These are phyloP conservation scores for Globisporangium heterothallicum DNA, from an alignment of 352 stramenopile species.

Conservation along the genomic window DNA sequence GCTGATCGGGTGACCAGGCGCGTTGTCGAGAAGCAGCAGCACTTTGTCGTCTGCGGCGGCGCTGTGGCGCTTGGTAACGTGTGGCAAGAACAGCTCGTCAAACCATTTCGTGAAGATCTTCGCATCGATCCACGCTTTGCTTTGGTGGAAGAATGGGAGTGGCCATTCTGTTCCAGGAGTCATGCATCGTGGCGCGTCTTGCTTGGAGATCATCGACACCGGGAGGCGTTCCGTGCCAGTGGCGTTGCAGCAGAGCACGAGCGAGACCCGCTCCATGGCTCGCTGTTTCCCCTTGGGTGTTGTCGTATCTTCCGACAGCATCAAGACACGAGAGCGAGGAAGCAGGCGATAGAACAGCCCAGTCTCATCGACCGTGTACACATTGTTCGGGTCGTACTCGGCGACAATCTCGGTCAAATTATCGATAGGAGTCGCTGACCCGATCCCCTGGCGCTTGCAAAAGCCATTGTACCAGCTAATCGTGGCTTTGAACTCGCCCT, in stretches of 20 bases:
- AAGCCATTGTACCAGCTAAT: conserved; percentile 7
- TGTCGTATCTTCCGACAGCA: not conserved
- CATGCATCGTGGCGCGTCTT: not conserved
- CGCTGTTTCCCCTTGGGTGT: not conserved
- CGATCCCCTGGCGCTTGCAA: conserved; percentile 7
- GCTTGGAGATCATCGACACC: conserved; percentile 10
- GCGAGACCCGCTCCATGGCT: conserved; percentile 8
- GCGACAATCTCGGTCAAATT: conserved; percentile 9
- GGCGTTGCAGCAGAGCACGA: conserved; percentile 17
- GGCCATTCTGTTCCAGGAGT: conserved; percentile 1
- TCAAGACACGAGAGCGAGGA: not conserved
- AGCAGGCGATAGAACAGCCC: conserved; percentile 12
- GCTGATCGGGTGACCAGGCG: conserved; percentile 10
- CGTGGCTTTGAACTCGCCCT: conserved; percentile 8
- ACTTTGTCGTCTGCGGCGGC: not conserved
- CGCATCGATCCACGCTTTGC: conserved; percentile 14
- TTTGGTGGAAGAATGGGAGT: conserved; percentile 11
- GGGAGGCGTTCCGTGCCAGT: conserved; percentile 5
- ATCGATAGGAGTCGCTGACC: conserved; percentile 1
- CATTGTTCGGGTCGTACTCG: conserved; percentile 4
- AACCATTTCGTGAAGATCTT: conserved; percentile 14
- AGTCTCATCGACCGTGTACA: conserved; percentile 16
- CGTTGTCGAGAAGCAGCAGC: conserved; percentile 15
- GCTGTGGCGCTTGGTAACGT: not conserved
- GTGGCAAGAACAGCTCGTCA: conserved; percentile 8